Conservation (phyloP, 1,284 basidiomycete genomes). For the Sanghuangporus baumii region DNA sequence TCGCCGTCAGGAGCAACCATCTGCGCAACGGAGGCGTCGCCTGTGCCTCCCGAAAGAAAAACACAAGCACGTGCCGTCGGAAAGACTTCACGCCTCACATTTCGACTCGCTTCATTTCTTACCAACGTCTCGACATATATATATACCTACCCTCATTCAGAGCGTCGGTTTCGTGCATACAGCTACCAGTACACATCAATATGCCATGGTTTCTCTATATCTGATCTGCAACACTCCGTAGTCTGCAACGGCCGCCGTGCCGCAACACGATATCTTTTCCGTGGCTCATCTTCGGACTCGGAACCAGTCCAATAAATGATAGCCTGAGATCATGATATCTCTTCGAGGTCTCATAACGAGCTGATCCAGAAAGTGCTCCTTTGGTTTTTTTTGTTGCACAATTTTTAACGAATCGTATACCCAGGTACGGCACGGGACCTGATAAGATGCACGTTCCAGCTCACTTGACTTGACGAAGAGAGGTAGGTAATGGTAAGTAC, state of each 20-base stretch:
- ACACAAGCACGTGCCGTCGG: background rate
- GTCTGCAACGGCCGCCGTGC: background rate
- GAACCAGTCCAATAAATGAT: background rate
- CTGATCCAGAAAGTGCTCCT: background rate
- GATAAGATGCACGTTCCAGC: background rate
- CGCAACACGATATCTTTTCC: background rate
- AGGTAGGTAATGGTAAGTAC: background rate
- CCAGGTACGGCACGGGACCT: background rate
- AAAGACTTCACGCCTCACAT: too few species aligned
- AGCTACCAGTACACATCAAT: too few species aligned
- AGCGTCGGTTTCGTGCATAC: too few species aligned
- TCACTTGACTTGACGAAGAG: background rate
- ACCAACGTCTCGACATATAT: too few species aligned
- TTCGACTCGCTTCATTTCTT: too few species aligned
- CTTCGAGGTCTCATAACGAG: too few species aligned
- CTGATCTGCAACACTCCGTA: too few species aligned
- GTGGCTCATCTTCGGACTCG: background rate
- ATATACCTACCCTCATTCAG: too few species aligned
- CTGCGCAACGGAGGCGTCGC: background rate
- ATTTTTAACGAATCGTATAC: too few species aligned
- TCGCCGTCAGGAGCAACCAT: constrained; percentile 1
- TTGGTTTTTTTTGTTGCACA: background rate
- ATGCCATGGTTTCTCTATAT: too few species aligned
- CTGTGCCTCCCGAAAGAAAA: background rate
- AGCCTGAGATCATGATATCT: background rate